Evolutionary conservation across 768 basidiomycete species (phyloP).

Genomic region (Strobilomyces dryophilus): DNA sequence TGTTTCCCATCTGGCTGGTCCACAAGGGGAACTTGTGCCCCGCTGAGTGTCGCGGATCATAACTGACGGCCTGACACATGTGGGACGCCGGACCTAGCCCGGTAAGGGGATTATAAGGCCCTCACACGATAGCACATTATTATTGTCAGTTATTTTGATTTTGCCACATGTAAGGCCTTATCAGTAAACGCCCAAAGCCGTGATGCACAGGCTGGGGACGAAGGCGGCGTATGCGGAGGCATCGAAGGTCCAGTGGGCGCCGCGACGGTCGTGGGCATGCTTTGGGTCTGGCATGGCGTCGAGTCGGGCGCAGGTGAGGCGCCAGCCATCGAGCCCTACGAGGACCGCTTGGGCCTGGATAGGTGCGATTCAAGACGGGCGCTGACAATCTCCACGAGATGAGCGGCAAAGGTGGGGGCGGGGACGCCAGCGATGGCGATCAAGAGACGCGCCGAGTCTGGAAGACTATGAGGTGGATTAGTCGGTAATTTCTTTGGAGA

Average conservation of each 20-base stretch:
- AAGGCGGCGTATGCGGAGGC: constrained; percentile 65
- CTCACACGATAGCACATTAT: too few relatives aligned
- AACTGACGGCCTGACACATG: too few relatives aligned
- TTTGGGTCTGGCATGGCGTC: too few relatives aligned
- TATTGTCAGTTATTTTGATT: too few relatives aligned
- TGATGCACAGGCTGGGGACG: constrained; percentile 52
- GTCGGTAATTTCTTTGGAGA: neutral
- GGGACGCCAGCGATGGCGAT: constrained; percentile 81
- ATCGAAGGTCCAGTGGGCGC: constrained; percentile 92
- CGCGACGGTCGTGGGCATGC: constrained; percentile 69
- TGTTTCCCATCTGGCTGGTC: too few relatives aligned
- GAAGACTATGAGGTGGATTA: constrained; percentile 7
- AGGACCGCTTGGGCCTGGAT: constrained; percentile 34
- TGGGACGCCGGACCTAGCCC: too few relatives aligned
- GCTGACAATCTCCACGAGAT: constrained; percentile 55
- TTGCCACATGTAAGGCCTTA: too few relatives aligned
- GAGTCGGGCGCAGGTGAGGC: constrained; percentile 57
- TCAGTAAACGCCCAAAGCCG: too few relatives aligned
- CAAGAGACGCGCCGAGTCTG: constrained; percentile 47
- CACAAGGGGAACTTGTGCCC: too few relatives aligned
- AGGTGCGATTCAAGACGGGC: constrained; percentile 25
- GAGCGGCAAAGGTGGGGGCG: constrained; percentile 68
- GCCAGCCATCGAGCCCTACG: constrained; percentile 91
- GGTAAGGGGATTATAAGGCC: too few relatives aligned
- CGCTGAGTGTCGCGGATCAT: too few relatives aligned